These are phyloP conservation scores for Calycina herbarum DNA, from an alignment of 2,329 filamentous ascomycete species.

Conservation along the genomic window DNA sequence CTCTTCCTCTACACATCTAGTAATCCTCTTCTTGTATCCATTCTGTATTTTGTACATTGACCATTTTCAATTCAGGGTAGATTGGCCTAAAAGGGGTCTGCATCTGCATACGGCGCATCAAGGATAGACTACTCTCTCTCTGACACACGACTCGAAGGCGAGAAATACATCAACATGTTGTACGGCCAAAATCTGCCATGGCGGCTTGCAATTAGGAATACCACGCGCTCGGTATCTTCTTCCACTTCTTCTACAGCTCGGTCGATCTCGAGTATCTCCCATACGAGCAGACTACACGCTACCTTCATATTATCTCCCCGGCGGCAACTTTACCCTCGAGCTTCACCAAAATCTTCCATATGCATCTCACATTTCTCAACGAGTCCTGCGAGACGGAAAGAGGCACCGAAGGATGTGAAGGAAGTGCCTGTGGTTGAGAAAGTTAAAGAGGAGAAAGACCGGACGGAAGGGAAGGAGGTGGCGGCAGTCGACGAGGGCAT, in stretches of 20 bases:
- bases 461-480: slow-evolving; percentile 36
- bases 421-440: slow-evolving; percentile 39
- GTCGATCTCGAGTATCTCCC: slow-evolving; percentile 11
- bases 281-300: slow-evolving; percentile 28
- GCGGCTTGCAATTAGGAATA: slow-evolving; percentile 52
- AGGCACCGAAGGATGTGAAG: slow-evolving; percentile 42
- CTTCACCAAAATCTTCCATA: slow-evolving; percentile 53
- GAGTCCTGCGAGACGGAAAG: slow-evolving; percentile 53
- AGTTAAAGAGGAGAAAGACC: slow-evolving; percentile 44
- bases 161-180: slow-evolving; percentile 49
- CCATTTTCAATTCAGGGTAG: slow-evolving; percentile 1
- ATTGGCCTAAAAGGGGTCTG: slow-evolving; percentile 7
- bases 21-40: not conserved
- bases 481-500: slow-evolving; percentile 45
- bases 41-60: slow-evolving; percentile 9
- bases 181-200: slow-evolving; percentile 65
- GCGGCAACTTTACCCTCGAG: slow-evolving; percentile 52
- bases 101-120: slow-evolving; percentile 12
- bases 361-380: slow-evolving; percentile 48
- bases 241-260: slow-evolving; percentile 19
- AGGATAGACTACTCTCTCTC: not conserved
- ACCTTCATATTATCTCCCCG: slow-evolving; percentile 21
- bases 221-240: slow-evolving; percentile 22
- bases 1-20: not conserved
- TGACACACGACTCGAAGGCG: not conserved